Percentiles rank a stretch among this genome's conserved stretches.
These are phyloP conservation scores for Hanseniaspora occidentalis DNA, from an alignment of 805 yeast genomes.

Conservation along the genomic window DNA sequence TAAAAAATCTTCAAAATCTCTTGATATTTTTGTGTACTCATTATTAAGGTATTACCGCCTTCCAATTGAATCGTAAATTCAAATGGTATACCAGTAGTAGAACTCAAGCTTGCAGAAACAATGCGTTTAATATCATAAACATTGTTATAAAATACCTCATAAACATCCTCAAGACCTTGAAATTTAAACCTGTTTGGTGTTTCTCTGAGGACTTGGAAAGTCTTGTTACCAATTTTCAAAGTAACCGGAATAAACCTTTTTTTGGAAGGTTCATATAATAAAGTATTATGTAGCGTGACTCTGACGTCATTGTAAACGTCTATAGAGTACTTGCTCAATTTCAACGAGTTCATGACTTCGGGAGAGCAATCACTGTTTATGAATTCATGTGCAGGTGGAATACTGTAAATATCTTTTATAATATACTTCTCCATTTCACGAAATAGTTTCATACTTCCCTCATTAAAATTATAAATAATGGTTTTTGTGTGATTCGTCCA, in stretches of 20 bases:
- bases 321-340: conserved; percentile 31
- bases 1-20: conserved; percentile 64
- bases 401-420: conserved; percentile 3
- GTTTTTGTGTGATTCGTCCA: conserved; percentile 39
- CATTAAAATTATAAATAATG: conserved; percentile 35
- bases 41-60: conserved; percentile 26
- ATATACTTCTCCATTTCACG: conserved; percentile 13
- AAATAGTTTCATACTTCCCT: conserved; percentile 14
- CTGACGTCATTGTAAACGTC: conserved; percentile 36
- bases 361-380: conserved; percentile 35
- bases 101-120: conserved; percentile 28
- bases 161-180: conserved; percentile 21
- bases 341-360: conserved; percentile 30
- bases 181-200: conserved; percentile 31
- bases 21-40: conserved; percentile 36
- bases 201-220: conserved; percentile 41
- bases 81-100: conserved; percentile 33
- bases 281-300: conserved; percentile 39
- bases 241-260: conserved; percentile 48
- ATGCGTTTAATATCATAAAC: conserved; percentile 31
- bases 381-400: conserved; percentile 23
- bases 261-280: conserved; percentile 35
- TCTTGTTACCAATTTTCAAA: conserved; percentile 57
- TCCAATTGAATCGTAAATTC: conserved; percentile 36
- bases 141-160: conserved; percentile 29